Evolutionary conservation across 139 green algal genomes (phyloP), one percentile per base, ranked within the genome.

Genomic region (Chlorella sp.): DNA sequence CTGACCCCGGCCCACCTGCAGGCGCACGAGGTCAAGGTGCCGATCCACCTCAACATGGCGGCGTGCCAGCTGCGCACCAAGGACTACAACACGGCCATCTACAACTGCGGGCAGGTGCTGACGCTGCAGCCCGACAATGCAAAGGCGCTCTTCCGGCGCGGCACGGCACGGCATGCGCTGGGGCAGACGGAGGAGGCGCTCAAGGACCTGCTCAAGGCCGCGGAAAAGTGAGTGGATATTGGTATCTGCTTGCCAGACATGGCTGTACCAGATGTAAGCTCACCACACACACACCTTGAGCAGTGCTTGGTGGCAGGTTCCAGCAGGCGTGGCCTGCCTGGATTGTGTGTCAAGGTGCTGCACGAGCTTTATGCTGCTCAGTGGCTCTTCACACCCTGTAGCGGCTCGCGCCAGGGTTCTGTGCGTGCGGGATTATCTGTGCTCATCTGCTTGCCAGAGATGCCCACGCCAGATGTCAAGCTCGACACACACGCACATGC

Each of bases 61-160:
- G 36, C 81, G 33, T 78, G 79, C 59, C 80, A 92, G 67, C 65
- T 96, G 0, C 80, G 87, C 62, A 42, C 78, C n/a, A 76, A 72
- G 0, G 82, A 94, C 72, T 89, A 77, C 34, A 64, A 82, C 34
- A 82, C 71, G 0, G 86, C 82, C 29, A 80, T 89, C 0, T 77
- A 83, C 66, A 84, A 88, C 63, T 88, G 83, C 68, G 69, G 50
- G n/a, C 80, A 88, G 84, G 80, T 83, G 29, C 62, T 85, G 23
- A 72, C 68, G 50, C 75, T 83, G 4, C 55, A 88, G 26, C 72
- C 71, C 0, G 55, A 73, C 2, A 75, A 82, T 70, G 69, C 80
- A 22, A 96, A 96, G 77, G 89, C 91, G 62, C 79, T 93, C 35
- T 96, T 91, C 80, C 80, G 91, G 14, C 71, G 91, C 0, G 90